Evolutionary conservation across 495 filamentous ascomycete species (phyloP), one percentile per base, ranked within the genome.

Genomic region (Usnea hakonensis): DNA sequence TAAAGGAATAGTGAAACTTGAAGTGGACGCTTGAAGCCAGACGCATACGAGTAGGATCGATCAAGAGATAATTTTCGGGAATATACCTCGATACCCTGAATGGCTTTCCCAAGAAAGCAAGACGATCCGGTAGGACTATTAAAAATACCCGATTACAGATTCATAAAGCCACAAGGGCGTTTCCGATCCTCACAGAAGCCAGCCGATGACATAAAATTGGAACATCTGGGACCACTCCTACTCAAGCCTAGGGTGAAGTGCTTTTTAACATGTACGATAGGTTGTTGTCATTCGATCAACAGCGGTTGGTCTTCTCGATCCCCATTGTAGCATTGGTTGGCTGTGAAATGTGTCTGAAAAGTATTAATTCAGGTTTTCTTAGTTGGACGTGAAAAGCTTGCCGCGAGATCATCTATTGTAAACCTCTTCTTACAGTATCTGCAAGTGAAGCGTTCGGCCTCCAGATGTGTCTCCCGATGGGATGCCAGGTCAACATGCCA

Each of bases 401-500:
- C 94, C 88, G 97, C 97, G 16, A 98, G 79, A 21, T 91, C 94
- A 78, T 98, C 95, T 72, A 96, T 77, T 26, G 90, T 95, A 67
- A 97, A 98, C 72, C 89, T 93, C 83, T 97, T 97, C 32, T 95
- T 91, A 69, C 95, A 98, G 67, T 90, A 85, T 11, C 73, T 80
- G 69, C 94, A 98, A 0, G 92, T 90, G 72, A 91, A 97, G 0
- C 93, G 94, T 78, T 97, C 97, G 54, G 96, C 89, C 0, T 90
- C 88, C 54, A 97, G 75, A 73, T 98, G 95, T 60, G 97, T 97
- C 59, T 90, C 77, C 73, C 95, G 95, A 69, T 98, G 94, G 46
- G 94, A 83, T 72, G 97, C 97, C 60, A 97, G 76, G 70, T 98
- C 94, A 69, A 97, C 91, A 60, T 97, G 97, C 9, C 94, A 81